A percentile compares a stretch with the other conserved stretches of the same genome.
Conservation (phyloP, 148 eudicot species). For the Vaccinium macrocarpon region DNA sequence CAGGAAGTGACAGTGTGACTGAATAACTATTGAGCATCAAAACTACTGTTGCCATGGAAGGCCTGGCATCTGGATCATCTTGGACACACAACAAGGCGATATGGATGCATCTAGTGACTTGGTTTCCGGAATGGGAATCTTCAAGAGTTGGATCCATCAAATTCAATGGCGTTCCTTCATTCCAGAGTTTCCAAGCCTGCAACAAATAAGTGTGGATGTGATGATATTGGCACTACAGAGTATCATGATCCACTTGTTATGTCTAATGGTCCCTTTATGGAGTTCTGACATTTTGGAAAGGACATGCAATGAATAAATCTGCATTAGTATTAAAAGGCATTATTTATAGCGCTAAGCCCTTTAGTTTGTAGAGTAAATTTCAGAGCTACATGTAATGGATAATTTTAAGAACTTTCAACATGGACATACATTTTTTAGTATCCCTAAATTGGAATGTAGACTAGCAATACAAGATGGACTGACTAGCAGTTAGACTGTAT, state of each 20-base stretch:
- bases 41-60: no score
- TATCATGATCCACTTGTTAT: background rate
- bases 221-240: background rate
- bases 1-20: no score
- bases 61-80: no score
- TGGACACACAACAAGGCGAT: no score
- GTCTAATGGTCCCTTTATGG: background rate
- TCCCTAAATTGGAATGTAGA: background rate
- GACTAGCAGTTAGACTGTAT: background rate
- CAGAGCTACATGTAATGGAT: background rate
- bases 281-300: background rate
- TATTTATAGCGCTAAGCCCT: background rate
- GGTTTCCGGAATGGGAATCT: background rate
- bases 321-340: background rate
- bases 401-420: background rate
- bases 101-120: no score
- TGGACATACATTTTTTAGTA: background rate
- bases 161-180: constrained; percentile 15
- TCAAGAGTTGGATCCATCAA: constrained; percentile 28
- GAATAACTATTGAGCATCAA: no score
- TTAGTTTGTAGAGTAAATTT: background rate
- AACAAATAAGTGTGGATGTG: background rate
- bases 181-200: constrained; percentile 38
- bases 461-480: no score
- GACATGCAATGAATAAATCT: background rate